Base-by-base conservation (phyloP, 495 filamentous ascomycete species). In the Xylaria flabelliformis region DNA sequence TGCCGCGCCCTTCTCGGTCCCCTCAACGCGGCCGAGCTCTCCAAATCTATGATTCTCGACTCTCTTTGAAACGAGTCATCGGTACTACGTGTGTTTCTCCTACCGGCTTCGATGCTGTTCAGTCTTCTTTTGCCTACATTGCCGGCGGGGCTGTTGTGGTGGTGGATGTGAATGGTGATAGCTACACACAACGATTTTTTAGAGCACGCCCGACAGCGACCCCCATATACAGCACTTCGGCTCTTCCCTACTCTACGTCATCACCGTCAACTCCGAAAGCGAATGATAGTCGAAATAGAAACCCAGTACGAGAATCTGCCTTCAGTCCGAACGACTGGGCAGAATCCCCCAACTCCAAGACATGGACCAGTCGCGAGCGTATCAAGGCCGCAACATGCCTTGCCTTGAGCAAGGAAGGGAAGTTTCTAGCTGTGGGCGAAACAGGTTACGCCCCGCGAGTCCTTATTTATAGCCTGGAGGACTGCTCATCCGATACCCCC, bases 301-400 rank as follows among this genome's bases (percentile, higher is more conserved):
- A 83, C 2, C 82, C 87, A 34, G 80, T 90, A 34, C 84, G 89
- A 70, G 92, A 93, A 26, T 84, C 86, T 12, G 82, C 83, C 17
- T 81, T 87, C 64, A 79, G 79, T 36, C 80, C 83, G 36, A 79
- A 80, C 55, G 83, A 86, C 70, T 84, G 83, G 82, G 77, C 86
- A 10, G 94, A 97, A 56, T 88, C 86, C 41, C 85, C 89, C 24
- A 85, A 84, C 70, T 86, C 86, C 55, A 94, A 91, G 71, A 91
- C 89, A 42, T 94, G 92, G 92, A 93, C 92, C 8, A 94, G 93
- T 39, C 88, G 93, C 74, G 95, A 97, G 79, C 87, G 94, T 72
- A 91, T 97, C 77, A 97, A 97, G 81, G 94, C 95, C n/a, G 93
- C 94, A 1, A 97, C 94, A n/a, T 97, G 94, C 82, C 87, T 98